Percentiles rank a stretch among this genome's conserved stretches.
phyloP scores from a whole-genome alignment of 768 basidiomycete genomes.

The Hirschioporus abietinus region DNA sequence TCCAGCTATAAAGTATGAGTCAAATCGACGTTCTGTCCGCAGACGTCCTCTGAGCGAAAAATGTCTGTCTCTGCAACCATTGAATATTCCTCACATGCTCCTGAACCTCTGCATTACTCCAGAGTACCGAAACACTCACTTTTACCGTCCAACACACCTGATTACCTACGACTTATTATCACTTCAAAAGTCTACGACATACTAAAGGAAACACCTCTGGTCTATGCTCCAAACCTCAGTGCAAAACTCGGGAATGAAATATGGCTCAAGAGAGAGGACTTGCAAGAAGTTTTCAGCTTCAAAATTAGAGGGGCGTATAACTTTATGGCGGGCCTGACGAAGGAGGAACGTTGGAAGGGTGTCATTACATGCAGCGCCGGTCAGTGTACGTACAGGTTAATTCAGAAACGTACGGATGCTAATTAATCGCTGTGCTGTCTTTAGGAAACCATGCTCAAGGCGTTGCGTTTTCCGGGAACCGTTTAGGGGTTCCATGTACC shows the following conservation, averaged over 20 bases:
- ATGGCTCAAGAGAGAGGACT: slow-evolving; percentile 95
- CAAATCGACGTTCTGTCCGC: neutral
- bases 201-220: slow-evolving; percentile 84
- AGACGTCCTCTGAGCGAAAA: neutral
- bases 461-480: slow-evolving; percentile 89
- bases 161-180: slow-evolving; percentile 84
- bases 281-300: slow-evolving; percentile 98
- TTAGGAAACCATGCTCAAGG: slow-evolving; percentile 98
- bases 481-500: slow-evolving; percentile 89
- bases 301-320: slow-evolving; percentile 99
- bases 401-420: slow-evolving; percentile 3
- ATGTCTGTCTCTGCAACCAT: slow-evolving; percentile 41
- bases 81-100: slow-evolving; percentile 67
- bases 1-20: too few relatives aligned
- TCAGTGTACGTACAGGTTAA: slow-evolving; percentile 56
- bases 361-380: slow-evolving; percentile 98
- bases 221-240: slow-evolving; percentile 82
- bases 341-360: slow-evolving; percentile 94
- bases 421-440: slow-evolving; percentile 1
- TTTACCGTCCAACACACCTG: slow-evolving; percentile 63
- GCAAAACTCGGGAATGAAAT: slow-evolving; percentile 86
- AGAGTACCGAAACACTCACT: slow-evolving; percentile 62
- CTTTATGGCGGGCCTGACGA: slow-evolving; percentile 85
- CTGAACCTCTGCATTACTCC: slow-evolving; percentile 59
- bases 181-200: slow-evolving; percentile 90